Evolutionary conservation across 495 filamentous ascomycete genomes (phyloP), one percentile per base, ranked within the genome.

Genomic region (Annulohypoxylon nitens): DNA sequence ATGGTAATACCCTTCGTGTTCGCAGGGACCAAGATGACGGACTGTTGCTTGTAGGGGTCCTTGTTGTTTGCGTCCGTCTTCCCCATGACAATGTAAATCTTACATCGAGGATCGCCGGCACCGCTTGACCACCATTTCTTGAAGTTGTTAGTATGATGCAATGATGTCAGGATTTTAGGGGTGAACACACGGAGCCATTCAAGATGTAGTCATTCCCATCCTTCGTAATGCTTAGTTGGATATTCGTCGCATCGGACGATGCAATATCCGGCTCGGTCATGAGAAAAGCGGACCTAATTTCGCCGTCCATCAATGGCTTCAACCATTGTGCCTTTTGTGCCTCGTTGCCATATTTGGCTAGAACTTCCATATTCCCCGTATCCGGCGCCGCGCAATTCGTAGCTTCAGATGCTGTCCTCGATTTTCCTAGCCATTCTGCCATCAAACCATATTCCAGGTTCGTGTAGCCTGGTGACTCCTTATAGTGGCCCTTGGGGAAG

Each of bases 61-160:
- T 84, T 85, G 82, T 95, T 89, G 61, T 83, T 76, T 39, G 93
- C 82, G 75, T 93, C 90, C 11, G 87, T 88, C 83, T 97, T 97
- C 76, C 92, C 94, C 93, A 97, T 96, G 58, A 97, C 93, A 26
- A 97, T 88, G 82, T 97, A 97, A 71, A 97, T 80, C 78, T 90
- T 89, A 85, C 94, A 97, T 73, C 94, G 88, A 61, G 93, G 93
- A 79, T 97, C 94, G 50, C 94, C 94, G 23, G 94, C 94, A 61
- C 94, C 94, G 66, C 91, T 94, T 70, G 91, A 94, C 94, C 94
- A 97, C 94, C 94, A 97, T 93, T 97, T 97, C 91, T 93, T 71
- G 18, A 2, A 12, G 20, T 20, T 43, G 41, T 71, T 47, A 68
- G 60, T 39, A 61, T 33, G 7, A 43, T 10, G 26, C 3, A 20